Evolutionary conservation across 225 moss, liverwort and hornwort genomes (phyloP), one percentile per base, ranked within the genome.

Genomic region (Pseudoscleropodium purum): DNA sequence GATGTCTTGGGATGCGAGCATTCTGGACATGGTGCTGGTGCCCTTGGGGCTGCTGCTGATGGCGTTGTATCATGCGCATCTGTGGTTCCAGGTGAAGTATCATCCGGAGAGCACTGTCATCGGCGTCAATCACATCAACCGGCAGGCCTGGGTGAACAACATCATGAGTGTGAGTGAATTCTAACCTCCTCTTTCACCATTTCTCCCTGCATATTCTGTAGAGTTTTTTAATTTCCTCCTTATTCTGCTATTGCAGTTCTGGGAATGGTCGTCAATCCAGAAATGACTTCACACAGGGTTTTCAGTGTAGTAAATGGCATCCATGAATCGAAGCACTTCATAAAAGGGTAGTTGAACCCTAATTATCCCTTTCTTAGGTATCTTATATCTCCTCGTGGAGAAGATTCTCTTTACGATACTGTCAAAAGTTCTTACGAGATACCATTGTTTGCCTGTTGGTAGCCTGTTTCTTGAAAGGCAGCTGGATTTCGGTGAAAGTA

Each of bases 101-200:
- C 87, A 89, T 79, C 97, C 98, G 45, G 78, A 92, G 86, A 88
- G 17, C 51, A 98, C 98, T 30, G 90, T 98, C 61, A 94, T 98
- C 77, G 98, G 96, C 67, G 81, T 97, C 92, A 98, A 98, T 81
- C 98, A 96, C 59, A 60, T 95, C 84, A 97, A 96, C 80, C 88
- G 97, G 41, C 91, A 90, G 79, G 90, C 92, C 5, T 98, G 98
- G 98, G 98, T 98, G 60, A 79, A 87, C 8, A 89, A 81, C 69
- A 98, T 98, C 63, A 98, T 97, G 98, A 75, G 39, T 80, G 97
- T 91, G 63, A 16, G 64, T 75, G 45, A 39, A 81, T 81, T 70
- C 59, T 21, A 64, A 62, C 64, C 60, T 30, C 41, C 57, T 67
- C 20, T 33, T 54, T 39, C 81, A 64, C 70, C 25, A 51, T 86